A percentile compares a stretch with the other conserved stretches of the same genome.
Evolutionary conservation across 1,284 basidiomycete species (phyloP).

Genomic region (Ustilago curta): DNA sequence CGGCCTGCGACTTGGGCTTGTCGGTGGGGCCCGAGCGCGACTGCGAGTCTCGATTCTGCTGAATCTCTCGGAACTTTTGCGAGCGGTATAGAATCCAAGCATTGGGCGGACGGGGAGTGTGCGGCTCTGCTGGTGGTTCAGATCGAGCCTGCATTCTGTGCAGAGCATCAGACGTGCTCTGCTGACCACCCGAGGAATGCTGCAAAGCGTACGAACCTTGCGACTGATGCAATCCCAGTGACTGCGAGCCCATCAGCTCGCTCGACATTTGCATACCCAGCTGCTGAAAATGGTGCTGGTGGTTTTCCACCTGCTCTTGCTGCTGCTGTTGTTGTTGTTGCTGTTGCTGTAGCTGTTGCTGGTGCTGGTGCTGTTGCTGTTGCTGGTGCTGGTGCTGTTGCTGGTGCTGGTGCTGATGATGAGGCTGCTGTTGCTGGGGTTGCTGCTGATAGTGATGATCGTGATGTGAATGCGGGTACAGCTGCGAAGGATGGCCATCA

Average conservation of each 20-base stretch:
- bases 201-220: conserved; percentile 12
- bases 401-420: background rate
- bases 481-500: conserved; percentile 12
- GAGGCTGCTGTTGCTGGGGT: background rate
- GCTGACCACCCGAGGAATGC: conserved; percentile 11
- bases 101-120: conserved; percentile 82
- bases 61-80: conserved; percentile 73
- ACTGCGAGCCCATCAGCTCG: conserved; percentile 10
- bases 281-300: conserved; percentile 14
- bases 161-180: conserved; percentile 10
- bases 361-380: conserved; percentile 6
- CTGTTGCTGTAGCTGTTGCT: background rate
- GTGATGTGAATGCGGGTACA: background rate
- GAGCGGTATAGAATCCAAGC: conserved; percentile 93
- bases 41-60: conserved; percentile 69
- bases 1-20: conserved; percentile 75
- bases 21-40: conserved; percentile 66
- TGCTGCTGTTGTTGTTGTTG: conserved; percentile 10
- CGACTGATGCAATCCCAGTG: conserved; percentile 10
- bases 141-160: conserved; percentile 5
- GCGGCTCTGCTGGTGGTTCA: conserved; percentile 39
- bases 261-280: conserved; percentile 20
- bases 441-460: conserved; percentile 9
- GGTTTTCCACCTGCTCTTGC: conserved; percentile 9
- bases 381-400: background rate